Evolutionary conservation across 2,329 filamentous ascomycete genomes (phyloP).

Genomic region (Fusarium cicatricum): DNA sequence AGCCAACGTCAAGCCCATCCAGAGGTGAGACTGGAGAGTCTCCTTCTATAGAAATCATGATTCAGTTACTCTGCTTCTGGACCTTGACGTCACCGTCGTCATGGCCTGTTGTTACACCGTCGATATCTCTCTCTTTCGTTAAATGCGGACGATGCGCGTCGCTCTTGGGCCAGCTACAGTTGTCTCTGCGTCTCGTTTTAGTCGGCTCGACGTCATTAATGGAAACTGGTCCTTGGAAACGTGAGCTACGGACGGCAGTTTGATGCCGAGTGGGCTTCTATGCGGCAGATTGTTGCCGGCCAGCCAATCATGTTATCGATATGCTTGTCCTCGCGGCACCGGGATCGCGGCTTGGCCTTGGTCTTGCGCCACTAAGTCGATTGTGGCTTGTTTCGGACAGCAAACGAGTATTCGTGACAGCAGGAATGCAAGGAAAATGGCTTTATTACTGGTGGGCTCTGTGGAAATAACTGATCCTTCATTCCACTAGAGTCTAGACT

Average conservation of each 20-base stretch:
- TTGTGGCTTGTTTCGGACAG: not conserved
- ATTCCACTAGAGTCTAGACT: too few species aligned
- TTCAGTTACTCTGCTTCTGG: not conserved
- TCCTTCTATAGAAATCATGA: conserved; percentile 21
- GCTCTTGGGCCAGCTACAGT: not conserved
- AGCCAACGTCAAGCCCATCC: not conserved
- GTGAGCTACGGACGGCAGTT: conserved; percentile 27
- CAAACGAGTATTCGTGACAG: not conserved
- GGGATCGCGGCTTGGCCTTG: conserved; percentile 25
- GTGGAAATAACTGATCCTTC: not conserved
- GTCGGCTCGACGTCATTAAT: conserved; percentile 24
- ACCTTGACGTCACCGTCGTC: conserved; percentile 31
- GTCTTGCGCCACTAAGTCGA: not conserved
- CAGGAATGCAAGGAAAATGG: not conserved
- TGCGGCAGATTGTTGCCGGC: conserved; percentile 30
- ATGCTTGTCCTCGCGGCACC: not conserved
- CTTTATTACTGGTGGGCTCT: not conserved
- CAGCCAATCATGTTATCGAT: conserved; percentile 9
- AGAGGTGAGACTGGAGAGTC: conserved; percentile 1
- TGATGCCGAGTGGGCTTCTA: conserved; percentile 28
- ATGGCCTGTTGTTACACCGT: not conserved
- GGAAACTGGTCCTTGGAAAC: conserved; percentile 7
- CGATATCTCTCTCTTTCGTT: not conserved
- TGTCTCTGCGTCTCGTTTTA: conserved; percentile 1
- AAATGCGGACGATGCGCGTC: too few species aligned